Evolutionary conservation across 1,139 yeast species (phyloP), one percentile per base, ranked within the genome.

Genomic region (Protomyces lactucae-debilis): DNA sequence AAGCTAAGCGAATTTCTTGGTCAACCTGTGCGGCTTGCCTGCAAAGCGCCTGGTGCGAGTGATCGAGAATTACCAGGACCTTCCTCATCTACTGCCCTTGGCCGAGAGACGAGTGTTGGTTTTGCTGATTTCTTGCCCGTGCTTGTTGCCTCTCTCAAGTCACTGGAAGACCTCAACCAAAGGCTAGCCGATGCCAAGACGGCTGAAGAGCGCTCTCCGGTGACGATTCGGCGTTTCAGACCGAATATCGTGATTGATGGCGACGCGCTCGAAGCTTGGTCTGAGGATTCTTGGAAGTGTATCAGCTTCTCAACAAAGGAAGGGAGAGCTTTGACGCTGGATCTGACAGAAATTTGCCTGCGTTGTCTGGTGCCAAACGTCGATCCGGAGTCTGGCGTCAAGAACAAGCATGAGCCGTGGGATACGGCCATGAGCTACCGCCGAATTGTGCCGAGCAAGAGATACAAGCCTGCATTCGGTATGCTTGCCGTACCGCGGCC

Each of bases 231-330:
- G 40, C 45, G 59, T 8, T 60, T 40, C 37, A 35, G 64, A 14
- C 64, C 64, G 18, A 60, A 60, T 36, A 55, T 60, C 18, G 64
- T 60, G 39, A 45, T 60, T 10, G 64, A 45, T 40, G 64, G 59
- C 28, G 54, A 51, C 12, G 54, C 21, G 14, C 6, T 53, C 14
- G 36, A 28, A 35, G 39, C 64, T 6, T 60, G 64, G 64, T 57
- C 54, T 18, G 64, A 60, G 28, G 64, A 60, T 39, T 46, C 59
- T 21, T 60, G 64, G 64, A 23, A 28, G 18, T 32, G 32, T 37
- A 45, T 60, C 25, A 45, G 55, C 4, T 35, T 60, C 51, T 25
- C 46, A 23, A n/a, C 23, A 57, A 45, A 52, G 59, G 59, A 32
- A 53, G 43, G 28, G 36, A 43, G n/a, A 23, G 25, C 23, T 9